Conservation (phyloP, 495 filamentous ascomycete species). For the Penicillium ochrochloron region DNA sequence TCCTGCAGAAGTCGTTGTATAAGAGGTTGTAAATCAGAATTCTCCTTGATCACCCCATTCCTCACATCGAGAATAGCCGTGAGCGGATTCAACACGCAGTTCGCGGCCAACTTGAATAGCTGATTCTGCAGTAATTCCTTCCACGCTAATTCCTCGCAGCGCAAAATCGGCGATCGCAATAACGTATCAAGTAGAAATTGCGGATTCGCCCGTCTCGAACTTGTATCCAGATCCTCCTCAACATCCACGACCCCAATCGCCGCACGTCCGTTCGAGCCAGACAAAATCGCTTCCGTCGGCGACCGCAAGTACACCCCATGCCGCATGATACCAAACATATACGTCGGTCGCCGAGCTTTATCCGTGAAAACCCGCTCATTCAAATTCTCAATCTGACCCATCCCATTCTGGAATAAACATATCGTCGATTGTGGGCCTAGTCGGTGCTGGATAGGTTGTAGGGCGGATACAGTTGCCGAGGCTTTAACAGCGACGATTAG, state of each 20-base stretch:
- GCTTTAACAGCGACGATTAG: conserved; percentile 36
- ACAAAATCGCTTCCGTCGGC: conserved; percentile 28
- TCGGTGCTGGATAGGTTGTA: conserved; percentile 30
- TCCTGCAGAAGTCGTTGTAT: conserved; percentile 59
- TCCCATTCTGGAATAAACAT: conserved; percentile 34
- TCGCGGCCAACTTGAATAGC: conserved; percentile 73
- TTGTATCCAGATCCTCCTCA: background rate
- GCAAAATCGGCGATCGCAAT: conserved; percentile 34
- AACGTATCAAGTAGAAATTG: conserved; percentile 37
- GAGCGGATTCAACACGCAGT: conserved; percentile 74
- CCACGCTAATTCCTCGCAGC: conserved; percentile 34
- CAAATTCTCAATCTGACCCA: conserved; percentile 31
- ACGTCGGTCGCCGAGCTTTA: conserved; percentile 19
- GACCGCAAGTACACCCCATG: conserved; percentile 30
- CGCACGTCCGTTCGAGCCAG: conserved; percentile 23
- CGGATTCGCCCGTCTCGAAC: conserved; percentile 1
- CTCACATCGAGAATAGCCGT: conserved; percentile 67
- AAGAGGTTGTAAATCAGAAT: conserved; percentile 48
- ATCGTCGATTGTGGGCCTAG: conserved; percentile 29
- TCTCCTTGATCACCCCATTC: conserved; percentile 67
- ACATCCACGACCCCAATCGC: conserved; percentile 22
- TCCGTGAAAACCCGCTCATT: conserved; percentile 25
- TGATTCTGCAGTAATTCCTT: conserved; percentile 50
- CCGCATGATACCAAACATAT: conserved; percentile 31
- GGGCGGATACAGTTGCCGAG: conserved; percentile 25